A percentile compares a stretch with the other conserved stretches of the same genome.
These are phyloP conservation scores for Nemania bipapillata DNA, from an alignment of 2,329 filamentous ascomycete species.

Conservation along the genomic window DNA sequence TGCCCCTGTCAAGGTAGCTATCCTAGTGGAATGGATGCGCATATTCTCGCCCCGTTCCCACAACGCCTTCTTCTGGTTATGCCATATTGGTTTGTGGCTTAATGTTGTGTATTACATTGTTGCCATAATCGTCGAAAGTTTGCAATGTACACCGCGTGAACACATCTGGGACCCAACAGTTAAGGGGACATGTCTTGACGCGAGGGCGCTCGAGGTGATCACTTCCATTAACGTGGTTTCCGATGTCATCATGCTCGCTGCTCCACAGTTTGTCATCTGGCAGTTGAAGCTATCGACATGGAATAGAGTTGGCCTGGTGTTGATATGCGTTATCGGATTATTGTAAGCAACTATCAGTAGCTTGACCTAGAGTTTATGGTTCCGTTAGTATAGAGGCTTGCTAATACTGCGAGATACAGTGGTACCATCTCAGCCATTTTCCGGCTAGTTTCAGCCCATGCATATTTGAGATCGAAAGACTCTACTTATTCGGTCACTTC, in stretches of 20 bases:
- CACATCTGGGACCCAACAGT: slow-evolving; percentile 30
- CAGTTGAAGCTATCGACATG: background rate
- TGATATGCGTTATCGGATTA: slow-evolving; percentile 25
- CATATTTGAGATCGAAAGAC: slow-evolving; percentile 20
- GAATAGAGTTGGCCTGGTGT: slow-evolving; percentile 15
- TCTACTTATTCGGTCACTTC: slow-evolving; percentile 20
- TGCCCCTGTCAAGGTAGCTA: slow-evolving; percentile 28
- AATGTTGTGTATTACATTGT: slow-evolving; percentile 26
- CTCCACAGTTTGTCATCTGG: slow-evolving; percentile 29
- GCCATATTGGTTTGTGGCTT: slow-evolving; percentile 22
- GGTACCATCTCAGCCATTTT: slow-evolving; percentile 31
- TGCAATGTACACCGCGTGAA: slow-evolving; percentile 29
- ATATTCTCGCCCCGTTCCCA: slow-evolving; percentile 14
- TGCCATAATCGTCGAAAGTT: slow-evolving; percentile 23
- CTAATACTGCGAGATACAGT: slow-evolving; percentile 16
- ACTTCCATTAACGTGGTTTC: slow-evolving; percentile 25
- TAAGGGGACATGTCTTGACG: slow-evolving; percentile 27
- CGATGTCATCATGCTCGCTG: slow-evolving; percentile 19
- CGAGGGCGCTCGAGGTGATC: slow-evolving; percentile 17
- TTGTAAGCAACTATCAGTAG: slow-evolving; percentile 15
- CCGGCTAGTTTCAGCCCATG: slow-evolving; percentile 15
- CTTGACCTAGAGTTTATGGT: background rate
- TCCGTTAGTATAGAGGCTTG: background rate
- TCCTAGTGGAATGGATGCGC: slow-evolving; percentile 29
- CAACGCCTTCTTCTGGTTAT: slow-evolving; percentile 29